Evolutionary conservation across 163 green algal species (phyloP), one percentile per base, ranked within the genome.

Genomic region (Chloromonas sp.): DNA sequence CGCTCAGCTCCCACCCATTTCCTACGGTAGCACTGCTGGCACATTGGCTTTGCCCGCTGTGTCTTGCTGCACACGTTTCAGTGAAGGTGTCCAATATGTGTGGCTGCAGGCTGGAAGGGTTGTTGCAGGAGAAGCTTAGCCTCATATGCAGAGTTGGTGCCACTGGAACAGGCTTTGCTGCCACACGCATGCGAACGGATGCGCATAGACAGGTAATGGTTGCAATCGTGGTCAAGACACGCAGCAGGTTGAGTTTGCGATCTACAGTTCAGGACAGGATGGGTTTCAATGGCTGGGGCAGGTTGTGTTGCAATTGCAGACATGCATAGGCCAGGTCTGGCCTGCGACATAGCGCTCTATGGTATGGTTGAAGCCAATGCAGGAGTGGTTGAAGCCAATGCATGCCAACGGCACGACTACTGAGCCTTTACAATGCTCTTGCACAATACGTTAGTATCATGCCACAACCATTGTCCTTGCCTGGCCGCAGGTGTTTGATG

Each of bases 401-500:
- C 66, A n/a, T 76, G 5, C 8, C 11, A 76, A 76, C 8, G 8
- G 11, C 8, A 76, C 66, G 66, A 8, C 5, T 8, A 76, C 66
- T 76, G 66, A 36, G 36, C 36, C 36, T 36, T 36, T 36, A 36
- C 36, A 36, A 36, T 36, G 66, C 66, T n/a, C 8, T 8, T 76
- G 8, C 66, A n/a, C 66, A 76, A n/a, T 11, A 76, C 8, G 8
- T 11, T 11, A 8, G 11, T 76, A 11, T 76, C 66, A 8, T 76
- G 66, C 66, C 11, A 76, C 66, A n/a, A 76, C 8, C 36, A 36
- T 36, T 36, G 36, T 36, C 36, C 36, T 36, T 36, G 36, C 36
- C 36, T 82, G 78, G n/a, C 15, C 60, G 82, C 88, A 93, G 86
- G 87, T 88, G 0, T 92, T 95, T 86, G 92, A 95, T 60, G 90